A percentile compares a stretch with the other conserved stretches of the same genome.
Evolutionary conservation across 108 stramenopile species (phyloP).

Genomic region (Cyclotella choctawhatcheeana): DNA sequence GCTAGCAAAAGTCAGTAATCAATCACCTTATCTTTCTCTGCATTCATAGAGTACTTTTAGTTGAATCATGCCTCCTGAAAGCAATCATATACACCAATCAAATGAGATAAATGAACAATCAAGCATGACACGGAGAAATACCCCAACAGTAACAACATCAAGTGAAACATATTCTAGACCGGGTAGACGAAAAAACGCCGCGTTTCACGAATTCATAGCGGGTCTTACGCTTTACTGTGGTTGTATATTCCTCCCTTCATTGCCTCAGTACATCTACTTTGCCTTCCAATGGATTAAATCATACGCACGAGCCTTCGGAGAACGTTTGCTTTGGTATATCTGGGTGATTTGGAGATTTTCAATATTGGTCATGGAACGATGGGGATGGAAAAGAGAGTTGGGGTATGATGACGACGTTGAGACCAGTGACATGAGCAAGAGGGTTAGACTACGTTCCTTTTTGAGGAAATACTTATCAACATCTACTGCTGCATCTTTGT

Average conservation of each 20-base stretch:
- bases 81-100: neutral
- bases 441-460: neutral
- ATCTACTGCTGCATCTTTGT: slow-evolving; percentile 26
- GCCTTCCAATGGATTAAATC: neutral
- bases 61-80: no score
- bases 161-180: slow-evolving; percentile 30
- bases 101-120: neutral
- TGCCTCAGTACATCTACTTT: slow-evolving; percentile 30
- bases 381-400: slow-evolving; percentile 16
- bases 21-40: no score
- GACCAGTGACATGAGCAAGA: neutral
- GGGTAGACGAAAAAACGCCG: slow-evolving; percentile 35
- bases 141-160: no score
- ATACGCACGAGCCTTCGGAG: slow-evolving; percentile 11
- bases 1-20: no score
- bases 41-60: no score
- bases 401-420: neutral
- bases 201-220: slow-evolving; percentile 31
- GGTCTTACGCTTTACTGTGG: slow-evolving; percentile 31
- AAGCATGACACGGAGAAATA: no score
- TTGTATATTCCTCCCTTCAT: slow-evolving; percentile 38
- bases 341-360: slow-evolving; percentile 31
- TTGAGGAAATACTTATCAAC: slow-evolving; percentile 35
- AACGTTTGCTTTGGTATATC: slow-evolving; percentile 33
- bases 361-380: slow-evolving; percentile 20